Conservation (phyloP, 2,329 filamentous ascomycete genomes). For the Cladosporium sp. region DNA sequence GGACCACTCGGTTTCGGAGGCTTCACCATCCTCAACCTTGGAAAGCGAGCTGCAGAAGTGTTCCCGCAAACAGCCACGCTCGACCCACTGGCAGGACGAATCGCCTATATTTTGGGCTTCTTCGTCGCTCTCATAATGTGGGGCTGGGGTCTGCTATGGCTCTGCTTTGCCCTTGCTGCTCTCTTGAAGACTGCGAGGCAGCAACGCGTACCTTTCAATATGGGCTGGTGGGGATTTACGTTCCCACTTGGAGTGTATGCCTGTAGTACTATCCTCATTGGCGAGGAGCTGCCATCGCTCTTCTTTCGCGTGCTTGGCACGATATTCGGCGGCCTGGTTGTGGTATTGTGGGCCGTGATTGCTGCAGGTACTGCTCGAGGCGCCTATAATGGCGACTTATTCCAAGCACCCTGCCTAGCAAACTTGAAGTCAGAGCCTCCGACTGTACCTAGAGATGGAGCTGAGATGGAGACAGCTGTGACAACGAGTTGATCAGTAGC, state of each 20-base stretch:
- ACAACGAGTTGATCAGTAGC: not conserved
- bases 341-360: slow-evolving; percentile 54
- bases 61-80: slow-evolving; percentile 32
- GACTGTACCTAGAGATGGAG: not conserved
- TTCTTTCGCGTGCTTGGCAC: slow-evolving; percentile 57
- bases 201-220: slow-evolving; percentile 53
- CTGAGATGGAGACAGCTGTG: not conserved
- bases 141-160: slow-evolving; percentile 54
- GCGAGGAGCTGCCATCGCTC: slow-evolving; percentile 48
- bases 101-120: slow-evolving; percentile 58
- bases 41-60: slow-evolving; percentile 39
- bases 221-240: slow-evolving; percentile 60
- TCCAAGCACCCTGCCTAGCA: slow-evolving; percentile 51
- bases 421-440: slow-evolving; percentile 15
- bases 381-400: slow-evolving; percentile 47
- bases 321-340: slow-evolving; percentile 49
- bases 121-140: slow-evolving; percentile 53
- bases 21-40: slow-evolving; percentile 54
- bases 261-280: slow-evolving; percentile 45
- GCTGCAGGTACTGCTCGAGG: slow-evolving; percentile 47
- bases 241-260: slow-evolving; percentile 58
- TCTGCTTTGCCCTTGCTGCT: slow-evolving; percentile 51
- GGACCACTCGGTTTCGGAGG: slow-evolving; percentile 65
- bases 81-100: slow-evolving; percentile 42
- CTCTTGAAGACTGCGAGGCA: slow-evolving; percentile 36